phyloP scores from a whole-genome alignment of 768 basidiomycete genomes.

The Russula dissimulans region DNA sequence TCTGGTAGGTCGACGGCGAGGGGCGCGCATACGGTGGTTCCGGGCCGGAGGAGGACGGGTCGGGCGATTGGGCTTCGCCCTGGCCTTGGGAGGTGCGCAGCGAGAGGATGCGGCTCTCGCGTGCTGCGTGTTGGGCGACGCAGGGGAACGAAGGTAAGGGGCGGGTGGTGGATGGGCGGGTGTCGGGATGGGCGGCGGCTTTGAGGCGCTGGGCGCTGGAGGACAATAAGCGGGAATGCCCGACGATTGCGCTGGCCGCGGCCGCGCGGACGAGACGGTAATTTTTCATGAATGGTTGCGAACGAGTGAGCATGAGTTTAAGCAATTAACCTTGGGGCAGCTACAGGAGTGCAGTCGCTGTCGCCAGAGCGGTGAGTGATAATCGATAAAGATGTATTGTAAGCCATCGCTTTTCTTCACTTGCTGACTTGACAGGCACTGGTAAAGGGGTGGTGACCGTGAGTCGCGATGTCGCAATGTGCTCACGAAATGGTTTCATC shows the following conservation, averaged over 20 bases:
- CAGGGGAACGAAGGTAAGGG: constrained; percentile 47
- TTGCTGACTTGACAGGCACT: no score
- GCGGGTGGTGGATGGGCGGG: neutral
- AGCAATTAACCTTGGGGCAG: neutral
- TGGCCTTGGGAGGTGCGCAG: neutral
- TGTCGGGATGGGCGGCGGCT: neutral
- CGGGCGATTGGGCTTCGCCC: neutral
- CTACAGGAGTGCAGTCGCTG: neutral
- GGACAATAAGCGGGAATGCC: neutral
- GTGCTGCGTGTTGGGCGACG: constrained; percentile 70
- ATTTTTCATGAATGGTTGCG: neutral
- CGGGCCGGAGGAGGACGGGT: constrained; percentile 47
- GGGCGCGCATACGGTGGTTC: constrained; percentile 80
- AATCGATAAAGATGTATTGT: neutral
- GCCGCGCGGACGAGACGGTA: neutral
- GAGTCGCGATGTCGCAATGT: constrained; percentile 11
- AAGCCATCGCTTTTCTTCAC: neutral
- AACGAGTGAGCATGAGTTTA: neutral
- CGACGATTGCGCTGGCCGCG: neutral
- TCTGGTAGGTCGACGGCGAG: constrained; percentile 60
- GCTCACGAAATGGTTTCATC: neutral
- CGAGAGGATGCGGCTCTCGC: constrained; percentile 47
- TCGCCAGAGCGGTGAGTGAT: neutral
- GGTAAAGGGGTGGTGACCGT: neutral
- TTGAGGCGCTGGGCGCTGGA: neutral